Conservation (phyloP, 1,139 yeast species). For the Debaryomycetaceae sp. region DNA sequence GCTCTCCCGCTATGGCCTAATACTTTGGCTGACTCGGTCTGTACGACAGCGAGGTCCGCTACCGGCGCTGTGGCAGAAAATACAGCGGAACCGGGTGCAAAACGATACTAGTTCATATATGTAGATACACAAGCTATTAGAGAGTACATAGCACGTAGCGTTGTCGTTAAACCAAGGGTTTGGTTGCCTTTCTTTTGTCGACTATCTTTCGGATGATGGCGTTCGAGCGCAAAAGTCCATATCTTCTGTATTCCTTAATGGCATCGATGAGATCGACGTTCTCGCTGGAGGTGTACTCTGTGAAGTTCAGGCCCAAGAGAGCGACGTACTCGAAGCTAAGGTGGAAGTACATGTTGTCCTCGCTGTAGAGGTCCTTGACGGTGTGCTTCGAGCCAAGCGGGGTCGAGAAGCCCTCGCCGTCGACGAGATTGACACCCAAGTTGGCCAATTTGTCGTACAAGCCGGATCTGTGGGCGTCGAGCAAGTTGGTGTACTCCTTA, state of each 20-base stretch:
- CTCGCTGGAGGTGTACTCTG: slow-evolving; percentile 32
- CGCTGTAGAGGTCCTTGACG: slow-evolving; percentile 23
- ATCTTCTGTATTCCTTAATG: slow-evolving; percentile 57
- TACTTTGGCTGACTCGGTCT: too few relatives aligned
- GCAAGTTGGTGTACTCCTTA: slow-evolving; percentile 71
- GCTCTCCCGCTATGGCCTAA: too few relatives aligned
- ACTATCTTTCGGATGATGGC: slow-evolving; percentile 40
- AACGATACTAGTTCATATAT: too few relatives aligned
- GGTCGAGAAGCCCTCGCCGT: slow-evolving; percentile 82
- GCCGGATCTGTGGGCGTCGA: slow-evolving; percentile 76
- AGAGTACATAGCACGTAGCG: too few relatives aligned
- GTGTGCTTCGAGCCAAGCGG: slow-evolving; percentile 37
- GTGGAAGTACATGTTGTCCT: slow-evolving; percentile 34
- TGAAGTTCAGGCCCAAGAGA: slow-evolving; percentile 46
- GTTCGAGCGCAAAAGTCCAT: slow-evolving; percentile 53
- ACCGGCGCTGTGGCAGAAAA: too few relatives aligned
- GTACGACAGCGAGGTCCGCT: too few relatives aligned
- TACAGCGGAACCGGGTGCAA: too few relatives aligned
- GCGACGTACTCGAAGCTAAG: slow-evolving; percentile 53
- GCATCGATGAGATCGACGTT: slow-evolving; percentile 31
- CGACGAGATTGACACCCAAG: slow-evolving; percentile 60
- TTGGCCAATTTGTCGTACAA: slow-evolving; percentile 54
- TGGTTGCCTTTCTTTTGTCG: slow-evolving; percentile 29
- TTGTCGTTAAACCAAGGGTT: not conserved
- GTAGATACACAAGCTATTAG: too few relatives aligned